Evolutionary conservation across 2,329 filamentous ascomycete species (phyloP).

Genomic region (Cercospora sp.): DNA sequence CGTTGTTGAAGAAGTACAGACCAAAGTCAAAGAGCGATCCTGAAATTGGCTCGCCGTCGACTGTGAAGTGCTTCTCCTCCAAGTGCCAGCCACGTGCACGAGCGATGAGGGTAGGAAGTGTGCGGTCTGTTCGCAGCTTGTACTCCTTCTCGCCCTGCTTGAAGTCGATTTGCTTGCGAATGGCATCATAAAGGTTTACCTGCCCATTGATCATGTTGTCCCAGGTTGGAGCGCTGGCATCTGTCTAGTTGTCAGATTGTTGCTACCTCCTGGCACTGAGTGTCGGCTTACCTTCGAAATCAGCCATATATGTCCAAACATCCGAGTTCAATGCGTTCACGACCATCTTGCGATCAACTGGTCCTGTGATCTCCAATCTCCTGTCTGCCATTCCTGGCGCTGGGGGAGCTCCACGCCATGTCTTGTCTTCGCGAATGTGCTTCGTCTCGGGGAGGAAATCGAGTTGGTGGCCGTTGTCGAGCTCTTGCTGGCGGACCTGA

Average conservation of each 20-base stretch:
- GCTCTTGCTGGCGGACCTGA: conserved; percentile 81
- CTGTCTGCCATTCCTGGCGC: conserved; percentile 92
- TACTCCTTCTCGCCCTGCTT: conserved; percentile 95
- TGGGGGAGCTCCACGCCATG: conserved; percentile 89
- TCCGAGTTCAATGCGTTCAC: conserved; percentile 95
- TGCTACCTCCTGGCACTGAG: neutral
- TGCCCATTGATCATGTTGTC: conserved; percentile 99
- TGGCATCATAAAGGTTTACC: conserved; percentile 95
- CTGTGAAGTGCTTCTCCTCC: conserved; percentile 95
- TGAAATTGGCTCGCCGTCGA: conserved; percentile 93
- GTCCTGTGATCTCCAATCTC: conserved; percentile 94
- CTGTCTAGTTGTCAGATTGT: conserved; percentile 49
- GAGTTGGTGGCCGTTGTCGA: conserved; percentile 83
- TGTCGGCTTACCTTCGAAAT: conserved; percentile 80
- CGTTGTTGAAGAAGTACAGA: conserved; percentile 99
- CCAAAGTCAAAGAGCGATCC: conserved; percentile 95
- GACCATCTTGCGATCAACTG: conserved; percentile 98
- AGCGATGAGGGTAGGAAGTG: conserved; percentile 85
- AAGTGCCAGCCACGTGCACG: conserved; percentile 97
- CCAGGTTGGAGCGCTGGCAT: conserved; percentile 95
- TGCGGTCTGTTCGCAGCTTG: conserved; percentile 89
- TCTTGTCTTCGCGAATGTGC: conserved; percentile 89
- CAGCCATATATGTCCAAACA: conserved; percentile 99
- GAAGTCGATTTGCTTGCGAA: conserved; percentile 92
- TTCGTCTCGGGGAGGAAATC: conserved; percentile 96